These are phyloP conservation scores for Melanopsichium pennsylvanicum DNA, from an alignment of 1,284 basidiomycete genomes.

Conservation along the genomic window DNA sequence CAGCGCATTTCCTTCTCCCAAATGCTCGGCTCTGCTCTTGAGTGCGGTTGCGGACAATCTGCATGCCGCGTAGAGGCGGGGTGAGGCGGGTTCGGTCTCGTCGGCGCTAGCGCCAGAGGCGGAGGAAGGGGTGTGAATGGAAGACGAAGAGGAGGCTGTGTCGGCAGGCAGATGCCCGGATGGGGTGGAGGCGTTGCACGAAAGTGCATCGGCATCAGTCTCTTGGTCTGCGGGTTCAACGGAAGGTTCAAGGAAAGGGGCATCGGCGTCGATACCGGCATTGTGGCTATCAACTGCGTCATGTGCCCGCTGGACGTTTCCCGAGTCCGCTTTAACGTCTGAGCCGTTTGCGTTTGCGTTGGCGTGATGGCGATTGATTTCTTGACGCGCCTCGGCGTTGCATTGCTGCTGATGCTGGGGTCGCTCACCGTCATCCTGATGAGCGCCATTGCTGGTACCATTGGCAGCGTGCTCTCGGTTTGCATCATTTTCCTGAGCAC, in stretches of 20 bases:
- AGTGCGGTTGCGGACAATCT: slow-evolving; percentile 27
- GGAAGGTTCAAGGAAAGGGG: slow-evolving; percentile 10
- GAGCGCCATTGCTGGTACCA: slow-evolving; percentile 9
- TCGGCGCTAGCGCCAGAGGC: slow-evolving; percentile 41
- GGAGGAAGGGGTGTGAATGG: slow-evolving; percentile 43
- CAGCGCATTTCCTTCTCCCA: slow-evolving; percentile 31
- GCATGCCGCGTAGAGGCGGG: slow-evolving; percentile 29
- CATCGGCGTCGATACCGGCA: slow-evolving; percentile 34
- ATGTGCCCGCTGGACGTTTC: slow-evolving; percentile 54
- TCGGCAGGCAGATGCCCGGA: slow-evolving; percentile 37
- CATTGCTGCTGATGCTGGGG: background rate
- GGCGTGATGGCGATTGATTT: background rate
- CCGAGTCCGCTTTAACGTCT: slow-evolving; percentile 18
- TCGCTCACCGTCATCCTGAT: background rate
- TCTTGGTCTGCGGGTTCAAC: slow-evolving; percentile 3
- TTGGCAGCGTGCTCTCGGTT: slow-evolving; percentile 7
- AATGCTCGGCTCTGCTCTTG: slow-evolving; percentile 24
- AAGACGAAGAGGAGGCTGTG: slow-evolving; percentile 40
- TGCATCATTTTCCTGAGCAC: background rate
- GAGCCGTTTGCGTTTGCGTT: background rate
- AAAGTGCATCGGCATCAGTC: slow-evolving; percentile 14
- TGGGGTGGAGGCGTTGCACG: slow-evolving; percentile 41
- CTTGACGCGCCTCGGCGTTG: slow-evolving; percentile 4
- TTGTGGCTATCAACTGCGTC: slow-evolving; percentile 20
- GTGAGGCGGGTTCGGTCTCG: slow-evolving; percentile 42